A percentile compares a stretch with the other conserved stretches of the same genome.
phyloP scores from a whole-genome alignment of 495 filamentous ascomycete species.

The Mytilinidion resinicola region DNA sequence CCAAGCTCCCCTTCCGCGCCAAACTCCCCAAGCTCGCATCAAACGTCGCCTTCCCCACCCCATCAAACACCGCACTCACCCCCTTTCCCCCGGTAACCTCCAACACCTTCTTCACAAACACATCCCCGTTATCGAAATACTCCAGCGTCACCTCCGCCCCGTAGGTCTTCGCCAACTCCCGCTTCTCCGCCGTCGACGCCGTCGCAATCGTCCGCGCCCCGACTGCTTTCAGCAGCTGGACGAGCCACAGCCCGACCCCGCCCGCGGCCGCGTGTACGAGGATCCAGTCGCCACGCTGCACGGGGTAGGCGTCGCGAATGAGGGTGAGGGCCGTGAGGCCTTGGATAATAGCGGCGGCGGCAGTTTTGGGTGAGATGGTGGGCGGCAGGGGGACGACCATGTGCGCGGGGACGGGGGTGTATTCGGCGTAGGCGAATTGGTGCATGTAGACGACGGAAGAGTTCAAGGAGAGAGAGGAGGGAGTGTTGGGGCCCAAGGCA shows the following conservation, averaged over 20 bases:
- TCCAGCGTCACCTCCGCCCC: constrained; percentile 70
- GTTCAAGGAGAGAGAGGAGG: constrained; percentile 23
- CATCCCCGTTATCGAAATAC: constrained; percentile 53
- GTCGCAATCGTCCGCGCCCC: constrained; percentile 83
- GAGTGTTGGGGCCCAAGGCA: constrained; percentile 41
- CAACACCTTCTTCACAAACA: constrained; percentile 29
- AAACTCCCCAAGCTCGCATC: constrained; percentile 73
- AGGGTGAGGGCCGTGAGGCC: constrained; percentile 82
- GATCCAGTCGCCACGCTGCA: constrained; percentile 74
- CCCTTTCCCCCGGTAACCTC: constrained; percentile 46
- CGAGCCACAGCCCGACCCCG: constrained; percentile 73
- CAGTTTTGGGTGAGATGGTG: constrained; percentile 52
- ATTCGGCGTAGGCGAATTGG: constrained; percentile 67
- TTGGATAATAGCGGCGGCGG: constrained; percentile 68
- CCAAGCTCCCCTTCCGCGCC: constrained; percentile 74
- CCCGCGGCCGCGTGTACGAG: constrained; percentile 89
- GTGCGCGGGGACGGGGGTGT: constrained; percentile 54
- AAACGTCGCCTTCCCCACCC: constrained; percentile 83
- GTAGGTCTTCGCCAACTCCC: constrained; percentile 69
- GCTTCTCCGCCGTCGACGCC: constrained; percentile 67
- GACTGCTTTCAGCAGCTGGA: constrained; percentile 63
- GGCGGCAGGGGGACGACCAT: constrained; percentile 60
- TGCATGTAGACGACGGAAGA: constrained; percentile 41
- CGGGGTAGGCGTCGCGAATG: constrained; percentile 66
- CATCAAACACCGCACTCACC: constrained; percentile 78